Evolutionary conservation across 2,329 filamentous ascomycete genomes (phyloP), one percentile per base, ranked within the genome.

Genomic region (Claviceps capensis): DNA sequence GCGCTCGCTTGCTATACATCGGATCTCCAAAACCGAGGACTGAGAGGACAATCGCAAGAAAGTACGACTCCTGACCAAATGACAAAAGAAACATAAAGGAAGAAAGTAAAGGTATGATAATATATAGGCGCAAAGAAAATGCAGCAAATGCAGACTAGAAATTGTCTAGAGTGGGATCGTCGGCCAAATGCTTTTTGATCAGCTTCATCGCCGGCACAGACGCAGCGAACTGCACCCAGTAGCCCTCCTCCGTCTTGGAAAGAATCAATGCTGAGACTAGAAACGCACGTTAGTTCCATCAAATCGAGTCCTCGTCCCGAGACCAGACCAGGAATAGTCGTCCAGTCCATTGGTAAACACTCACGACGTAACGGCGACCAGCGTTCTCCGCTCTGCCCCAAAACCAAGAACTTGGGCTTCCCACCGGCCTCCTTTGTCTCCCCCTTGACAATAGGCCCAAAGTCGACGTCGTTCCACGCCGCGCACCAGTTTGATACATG

Each of bases 161-260:
- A n/a, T 36, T 22, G 22, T 53, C 41, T n/a, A 53, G n/a, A 2
- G 38, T 22, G 2, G 51, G 47, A 34, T 53, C 47, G 42, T 45
- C 19, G 38, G 37, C 11, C 16, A 53, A 14, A 23, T 49, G 37
- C 38, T 53, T 36, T 23, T 45, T n/a, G 11, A 53, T 47, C 19
- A 16, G 26, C 43, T 42, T 47, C 47, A 53, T 50, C 13, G 41
- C 19, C 47, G 47, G 17, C 8, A 19, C 36, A 4, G 47, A 22
- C 19, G 47, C 41, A 9, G 16, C 16, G 26, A 47, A 53, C 2
- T 53, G 23, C 38, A 47, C 23, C 47, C 47, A 49, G 26, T 53
- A 53, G 16, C 51, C 51, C 36, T 53, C 34, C 8, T 53, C 51
- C 9, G 41, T 49, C 34, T 26, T 49, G 22, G 51, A 53, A 13